Evolutionary conservation across 768 basidiomycete species (phyloP).

Genomic region (Clavaria fumosa): DNA sequence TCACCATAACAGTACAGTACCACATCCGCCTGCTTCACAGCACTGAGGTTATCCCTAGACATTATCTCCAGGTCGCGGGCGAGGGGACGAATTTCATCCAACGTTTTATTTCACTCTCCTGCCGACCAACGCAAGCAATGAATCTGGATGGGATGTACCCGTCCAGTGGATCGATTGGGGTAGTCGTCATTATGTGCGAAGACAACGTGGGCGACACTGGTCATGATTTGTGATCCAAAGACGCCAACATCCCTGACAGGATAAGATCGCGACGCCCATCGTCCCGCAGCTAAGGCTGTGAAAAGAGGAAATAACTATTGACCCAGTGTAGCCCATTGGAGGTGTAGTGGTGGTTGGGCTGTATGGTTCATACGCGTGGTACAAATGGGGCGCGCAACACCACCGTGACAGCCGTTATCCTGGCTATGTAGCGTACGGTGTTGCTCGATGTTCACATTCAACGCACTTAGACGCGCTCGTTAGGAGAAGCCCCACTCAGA

Average conservation of each 20-base stretch:
- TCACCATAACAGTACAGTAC: constrained; percentile 67
- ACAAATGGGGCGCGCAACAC: no score
- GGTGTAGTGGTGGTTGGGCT: no score
- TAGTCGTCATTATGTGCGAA: constrained; percentile 56
- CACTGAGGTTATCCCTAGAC: constrained; percentile 50
- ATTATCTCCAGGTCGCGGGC: constrained; percentile 59
- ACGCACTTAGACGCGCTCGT: no score
- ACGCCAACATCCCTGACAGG: constrained; percentile 81
- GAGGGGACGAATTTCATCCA: constrained; percentile 39
- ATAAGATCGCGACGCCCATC: constrained; percentile 92
- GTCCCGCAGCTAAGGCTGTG: constrained; percentile 70
- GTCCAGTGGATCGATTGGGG: constrained; percentile 47
- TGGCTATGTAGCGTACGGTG: no score
- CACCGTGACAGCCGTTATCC: no score
- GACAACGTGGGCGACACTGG: constrained; percentile 34
- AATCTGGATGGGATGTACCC: constrained; percentile 64
- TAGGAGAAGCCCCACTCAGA: no score
- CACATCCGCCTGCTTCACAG: constrained; percentile 66
- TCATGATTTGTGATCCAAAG: constrained; percentile 38
- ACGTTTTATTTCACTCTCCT: constrained; percentile 52
- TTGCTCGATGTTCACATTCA: no score
- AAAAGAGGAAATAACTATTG: constrained; percentile 11
- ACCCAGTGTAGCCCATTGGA: constrained; percentile 98
- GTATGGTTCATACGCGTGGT: no score
- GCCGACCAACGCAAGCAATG: constrained; percentile 74